phyloP scores from a whole-genome alignment of 345 rosid genomes.

The Nasturtium officinale region DNA sequence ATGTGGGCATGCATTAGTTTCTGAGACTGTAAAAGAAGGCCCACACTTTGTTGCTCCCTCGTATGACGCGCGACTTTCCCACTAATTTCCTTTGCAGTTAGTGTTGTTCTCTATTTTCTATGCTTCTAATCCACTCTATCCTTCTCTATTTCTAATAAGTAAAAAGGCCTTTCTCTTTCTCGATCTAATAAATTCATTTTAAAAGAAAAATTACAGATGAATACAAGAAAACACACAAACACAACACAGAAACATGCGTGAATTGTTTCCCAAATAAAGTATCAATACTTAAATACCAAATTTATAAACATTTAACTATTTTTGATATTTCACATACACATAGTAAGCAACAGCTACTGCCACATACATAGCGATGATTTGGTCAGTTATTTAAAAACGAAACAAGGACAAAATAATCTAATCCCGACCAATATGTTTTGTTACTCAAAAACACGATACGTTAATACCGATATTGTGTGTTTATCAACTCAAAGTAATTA shows the following conservation, averaged over 20 bases:
- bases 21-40: constrained; percentile 27
- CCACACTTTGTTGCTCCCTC: constrained; percentile 46
- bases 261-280: constrained; percentile 12
- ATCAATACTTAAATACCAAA: not conserved
- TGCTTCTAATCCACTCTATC: constrained; percentile 35
- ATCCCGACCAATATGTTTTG: constrained; percentile 10
- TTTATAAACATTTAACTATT: not conserved
- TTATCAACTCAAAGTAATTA: not conserved
- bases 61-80: constrained; percentile 41
- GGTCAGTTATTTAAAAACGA: not conserved
- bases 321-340: not conserved
- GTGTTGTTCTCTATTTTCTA: constrained; percentile 41
- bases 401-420: not conserved
- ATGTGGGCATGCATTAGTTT: constrained; percentile 34
- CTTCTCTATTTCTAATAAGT: constrained; percentile 35
- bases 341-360: not conserved
- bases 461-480: not conserved
- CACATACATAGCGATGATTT: not conserved
- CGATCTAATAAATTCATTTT: constrained; percentile 15
- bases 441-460: not conserved
- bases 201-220: too few relatives aligned
- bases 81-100: constrained; percentile 36
- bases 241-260: constrained; percentile 41
- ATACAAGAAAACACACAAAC: constrained; percentile 23
- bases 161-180: constrained; percentile 40